These are phyloP conservation scores for Aspergillus hiratsukae DNA, from an alignment of 2,329 filamentous ascomycete species.

Conservation along the genomic window DNA sequence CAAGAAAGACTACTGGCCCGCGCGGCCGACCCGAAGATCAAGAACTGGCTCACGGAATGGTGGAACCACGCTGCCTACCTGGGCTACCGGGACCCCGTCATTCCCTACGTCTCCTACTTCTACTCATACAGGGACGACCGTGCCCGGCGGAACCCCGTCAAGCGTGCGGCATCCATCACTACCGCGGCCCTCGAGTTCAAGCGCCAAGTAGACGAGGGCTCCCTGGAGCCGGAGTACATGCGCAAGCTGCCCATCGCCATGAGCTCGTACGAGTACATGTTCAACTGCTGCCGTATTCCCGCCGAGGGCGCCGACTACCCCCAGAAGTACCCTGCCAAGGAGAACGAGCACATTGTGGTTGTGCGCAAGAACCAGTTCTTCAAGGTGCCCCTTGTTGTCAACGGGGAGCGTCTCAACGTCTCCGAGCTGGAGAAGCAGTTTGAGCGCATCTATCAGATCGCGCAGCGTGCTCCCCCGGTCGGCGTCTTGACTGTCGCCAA, in stretches of 20 bases:
- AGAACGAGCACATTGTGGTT: slow-evolving; percentile 83
- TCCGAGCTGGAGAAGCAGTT: slow-evolving; percentile 90
- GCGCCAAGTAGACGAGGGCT: slow-evolving; percentile 76
- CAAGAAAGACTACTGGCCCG: slow-evolving; percentile 82
- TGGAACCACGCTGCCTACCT: slow-evolving; percentile 97
- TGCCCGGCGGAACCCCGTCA: slow-evolving; percentile 77
- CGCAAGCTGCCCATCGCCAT: slow-evolving; percentile 96
- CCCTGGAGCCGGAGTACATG: slow-evolving; percentile 97
- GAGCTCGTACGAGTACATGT: slow-evolving; percentile 99
- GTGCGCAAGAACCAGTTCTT: slow-evolving; percentile 97
- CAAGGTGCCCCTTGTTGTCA: slow-evolving; percentile 78
- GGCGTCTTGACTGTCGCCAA: slow-evolving; percentile 87
- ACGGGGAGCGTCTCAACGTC: slow-evolving; percentile 80
- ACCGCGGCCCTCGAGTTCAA: slow-evolving; percentile 89
- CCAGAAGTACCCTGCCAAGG: slow-evolving; percentile 68
- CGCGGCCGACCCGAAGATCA: slow-evolving; percentile 71
- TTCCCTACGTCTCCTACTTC: slow-evolving; percentile 98
- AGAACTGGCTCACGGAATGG: slow-evolving; percentile 97
- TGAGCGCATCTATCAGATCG: slow-evolving; percentile 73
- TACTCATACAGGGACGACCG: slow-evolving; percentile 97
- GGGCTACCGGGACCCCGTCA: slow-evolving; percentile 86
- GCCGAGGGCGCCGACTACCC: slow-evolving; percentile 77
- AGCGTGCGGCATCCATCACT: slow-evolving; percentile 86
- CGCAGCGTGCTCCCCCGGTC: slow-evolving; percentile 66
- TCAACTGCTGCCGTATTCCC: slow-evolving; percentile 85